A percentile compares a stretch with the other conserved stretches of the same genome.
Conservation (phyloP, 257 asterid species). For the Solanum acaule region DNA sequence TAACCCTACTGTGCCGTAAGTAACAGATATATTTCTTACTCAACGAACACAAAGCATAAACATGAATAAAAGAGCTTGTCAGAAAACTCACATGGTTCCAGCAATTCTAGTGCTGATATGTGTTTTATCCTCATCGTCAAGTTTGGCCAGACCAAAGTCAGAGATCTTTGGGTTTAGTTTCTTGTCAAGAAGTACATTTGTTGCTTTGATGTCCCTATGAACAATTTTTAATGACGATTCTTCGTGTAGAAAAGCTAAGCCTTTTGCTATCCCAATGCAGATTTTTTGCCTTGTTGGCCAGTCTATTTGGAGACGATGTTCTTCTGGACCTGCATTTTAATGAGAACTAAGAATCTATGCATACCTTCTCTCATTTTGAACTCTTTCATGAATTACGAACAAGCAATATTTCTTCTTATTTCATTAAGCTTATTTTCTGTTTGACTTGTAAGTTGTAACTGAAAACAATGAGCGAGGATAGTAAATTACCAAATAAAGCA, state of each 20-base stretch:
- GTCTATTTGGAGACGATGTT: background rate
- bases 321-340: background rate
- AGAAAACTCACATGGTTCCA: too few species aligned
- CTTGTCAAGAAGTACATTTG: slow-evolving; percentile 6
- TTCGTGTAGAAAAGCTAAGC: too few species aligned
- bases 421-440: background rate
- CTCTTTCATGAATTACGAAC: background rate
- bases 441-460: background rate
- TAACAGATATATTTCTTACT: too few species aligned
- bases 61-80: too few species aligned
- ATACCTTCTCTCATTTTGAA: background rate
- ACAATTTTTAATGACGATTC: too few species aligned
- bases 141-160: too few species aligned
- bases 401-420: background rate
- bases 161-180: background rate
- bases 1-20: too few species aligned
- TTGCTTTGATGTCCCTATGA: slow-evolving; percentile 1
- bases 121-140: too few species aligned
- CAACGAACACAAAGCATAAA: too few species aligned
- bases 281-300: slow-evolving; percentile 7
- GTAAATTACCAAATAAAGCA: slow-evolving; percentile 2
- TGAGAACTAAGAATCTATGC: background rate
- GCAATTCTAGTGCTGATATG: too few species aligned
- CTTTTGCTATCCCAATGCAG: background rate
- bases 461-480: background rate